These are phyloP conservation scores for Ehretia macrophylla DNA, from an alignment of 257 asterid genomes.

Conservation along the genomic window DNA sequence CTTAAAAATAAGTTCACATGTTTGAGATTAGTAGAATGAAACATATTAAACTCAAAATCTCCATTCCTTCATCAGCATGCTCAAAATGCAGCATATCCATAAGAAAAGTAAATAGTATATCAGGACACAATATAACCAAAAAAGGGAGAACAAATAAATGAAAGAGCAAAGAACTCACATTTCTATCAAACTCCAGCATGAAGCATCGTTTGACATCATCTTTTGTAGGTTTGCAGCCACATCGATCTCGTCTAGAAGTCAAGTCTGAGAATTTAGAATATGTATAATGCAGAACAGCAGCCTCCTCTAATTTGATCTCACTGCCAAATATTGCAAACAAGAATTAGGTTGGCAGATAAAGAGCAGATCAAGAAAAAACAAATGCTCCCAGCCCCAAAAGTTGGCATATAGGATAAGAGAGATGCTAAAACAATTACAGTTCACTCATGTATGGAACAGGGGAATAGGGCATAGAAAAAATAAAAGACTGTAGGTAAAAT, in stretches of 20 bases:
- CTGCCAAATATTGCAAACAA: slow-evolving; percentile 27
- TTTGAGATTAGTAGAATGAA: no score
- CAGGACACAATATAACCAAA: no score
- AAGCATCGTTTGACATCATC: slow-evolving; percentile 61
- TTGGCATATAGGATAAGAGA: neutral
- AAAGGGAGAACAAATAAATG: neutral
- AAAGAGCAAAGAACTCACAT: slow-evolving; percentile 40
- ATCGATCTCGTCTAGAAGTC: slow-evolving; percentile 61
- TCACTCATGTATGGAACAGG: neutral
- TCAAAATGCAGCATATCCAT: no score
- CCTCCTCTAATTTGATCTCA: slow-evolving; percentile 55
- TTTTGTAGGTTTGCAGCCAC: slow-evolving; percentile 64
- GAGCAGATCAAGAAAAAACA: neutral
- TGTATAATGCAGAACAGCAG: slow-evolving; percentile 65
- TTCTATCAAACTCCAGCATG: slow-evolving; percentile 64
- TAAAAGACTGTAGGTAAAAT: neutral
- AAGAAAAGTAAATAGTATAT: neutral
- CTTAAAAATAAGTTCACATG: no score
- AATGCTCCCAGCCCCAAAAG: neutral
- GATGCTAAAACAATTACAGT: neutral
- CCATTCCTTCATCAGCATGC: no score
- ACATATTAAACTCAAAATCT: no score
- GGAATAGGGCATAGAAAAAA: neutral
- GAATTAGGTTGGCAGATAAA: neutral
- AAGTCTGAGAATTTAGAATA: slow-evolving; percentile 64